Percentiles rank a stretch among this genome's conserved stretches.
These are phyloP conservation scores for Paramyrothecium sp. DNA, from an alignment of 2,329 filamentous ascomycete species.

Conservation along the genomic window DNA sequence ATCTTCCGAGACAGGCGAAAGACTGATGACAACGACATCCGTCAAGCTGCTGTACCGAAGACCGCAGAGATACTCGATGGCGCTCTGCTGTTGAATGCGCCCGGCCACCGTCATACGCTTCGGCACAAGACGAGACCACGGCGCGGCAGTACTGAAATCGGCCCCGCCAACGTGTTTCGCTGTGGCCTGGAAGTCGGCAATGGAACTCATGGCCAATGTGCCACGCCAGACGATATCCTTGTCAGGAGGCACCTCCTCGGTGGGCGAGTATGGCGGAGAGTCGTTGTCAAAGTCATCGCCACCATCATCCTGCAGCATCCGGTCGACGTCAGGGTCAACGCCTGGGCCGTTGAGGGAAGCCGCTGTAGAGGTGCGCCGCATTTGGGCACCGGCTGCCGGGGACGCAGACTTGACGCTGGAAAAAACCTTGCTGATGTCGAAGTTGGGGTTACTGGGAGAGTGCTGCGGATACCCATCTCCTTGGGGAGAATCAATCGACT, in stretches of 20 bases:
- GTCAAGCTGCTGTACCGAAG: constrained; percentile 79
- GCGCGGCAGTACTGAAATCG: constrained; percentile 62
- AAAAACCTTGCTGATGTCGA: constrained; percentile 85
- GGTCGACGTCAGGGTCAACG: constrained; percentile 86
- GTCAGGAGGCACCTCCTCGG: constrained; percentile 61
- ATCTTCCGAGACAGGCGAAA: constrained; percentile 63
- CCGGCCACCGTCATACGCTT: constrained; percentile 69
- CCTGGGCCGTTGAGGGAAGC: constrained; percentile 54
- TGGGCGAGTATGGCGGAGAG: constrained; percentile 80
- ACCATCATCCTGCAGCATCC: constrained; percentile 73
- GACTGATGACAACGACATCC: constrained; percentile 78
- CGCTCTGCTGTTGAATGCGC: constrained; percentile 77
- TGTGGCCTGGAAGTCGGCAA: constrained; percentile 73
- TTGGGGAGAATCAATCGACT: constrained; percentile 34
- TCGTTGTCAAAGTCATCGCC: constrained; percentile 61
- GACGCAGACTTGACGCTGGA: constrained; percentile 75
- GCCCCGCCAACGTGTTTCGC: constrained; percentile 84
- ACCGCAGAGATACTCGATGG: constrained; percentile 87
- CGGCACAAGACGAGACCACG: constrained; percentile 76
- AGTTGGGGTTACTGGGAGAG: constrained; percentile 58
- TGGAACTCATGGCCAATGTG: constrained; percentile 70
- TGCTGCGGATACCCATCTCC: constrained; percentile 47
- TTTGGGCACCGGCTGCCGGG: constrained; percentile 40
- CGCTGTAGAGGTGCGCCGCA: constrained; percentile 47
- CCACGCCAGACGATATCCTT: constrained; percentile 78